Evolutionary conservation across 345 rosid species (phyloP), one percentile per base, ranked within the genome.

Genomic region (Corchorus capsularis): DNA sequence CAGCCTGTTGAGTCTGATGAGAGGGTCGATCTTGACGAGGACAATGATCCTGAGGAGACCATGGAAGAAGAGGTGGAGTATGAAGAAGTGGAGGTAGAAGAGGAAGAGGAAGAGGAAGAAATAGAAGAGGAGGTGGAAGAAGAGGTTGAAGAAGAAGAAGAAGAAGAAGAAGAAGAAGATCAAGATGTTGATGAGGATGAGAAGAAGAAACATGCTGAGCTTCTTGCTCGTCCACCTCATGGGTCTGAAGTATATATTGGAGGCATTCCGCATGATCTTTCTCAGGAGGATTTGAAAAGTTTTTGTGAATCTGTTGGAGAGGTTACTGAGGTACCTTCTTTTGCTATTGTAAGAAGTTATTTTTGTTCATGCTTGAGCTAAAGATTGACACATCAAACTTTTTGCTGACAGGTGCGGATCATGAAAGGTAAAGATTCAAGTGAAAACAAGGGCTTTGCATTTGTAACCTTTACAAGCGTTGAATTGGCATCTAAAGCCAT

Each of bases 241-340:
- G 93, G 93, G 62, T 86, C 96, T 69, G 89, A 89, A 80, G 87
- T 91, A 32, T 91, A 87, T 66, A 64, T 91, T 3, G 92, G 96
- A 17, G 87, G 92, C 72, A 83, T 91, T 77, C 96, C 90, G 43
- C 81, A 79, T 78, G 86, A 86, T 82, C 79, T 81, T 75, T 78
- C 87, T 54, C 86, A 89, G 64, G 83, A 84, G 15, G 89, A 89
- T 57, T 79, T 91, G 81, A 86, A 75, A 81, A 77, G 71, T 68
- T 85, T 91, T 73, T 91, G 91, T 66, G 90, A 85, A 79, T 83
- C 92, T 68, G 71, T 84, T 72, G 96, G 96, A 79, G 90, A 86
- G 83, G 88, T 91, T 65, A 68, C 79, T 34, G 89, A 87, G 93
- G 96, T 91, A 78, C 72, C 68, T 39, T 63, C 15, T 47, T 53